These are phyloP conservation scores for Fraxinus nigra DNA, from an alignment of 305 asterid species.

Conservation along the genomic window DNA sequence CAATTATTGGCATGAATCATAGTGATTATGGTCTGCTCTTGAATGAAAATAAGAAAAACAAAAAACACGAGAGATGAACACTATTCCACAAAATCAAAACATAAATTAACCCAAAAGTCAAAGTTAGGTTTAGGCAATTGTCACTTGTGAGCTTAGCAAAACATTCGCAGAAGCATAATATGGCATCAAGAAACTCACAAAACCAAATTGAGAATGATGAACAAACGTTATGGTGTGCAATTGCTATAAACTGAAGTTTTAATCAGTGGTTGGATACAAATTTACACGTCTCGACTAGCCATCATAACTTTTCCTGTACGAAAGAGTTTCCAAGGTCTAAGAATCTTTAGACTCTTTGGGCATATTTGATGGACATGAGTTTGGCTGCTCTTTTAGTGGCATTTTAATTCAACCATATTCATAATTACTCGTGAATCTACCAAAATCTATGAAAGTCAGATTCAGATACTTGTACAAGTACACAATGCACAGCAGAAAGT, in stretches of 20 bases:
- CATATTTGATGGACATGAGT: constrained; percentile 2
- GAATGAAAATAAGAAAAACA: not conserved
- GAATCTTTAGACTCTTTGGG: not conserved
- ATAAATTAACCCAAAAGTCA: too few species aligned
- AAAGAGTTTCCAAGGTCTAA: not conserved
- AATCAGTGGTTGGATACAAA: not conserved
- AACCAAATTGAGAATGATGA: not conserved
- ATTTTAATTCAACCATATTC: constrained; percentile 4
- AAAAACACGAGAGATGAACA: not conserved
- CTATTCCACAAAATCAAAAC: not conserved
- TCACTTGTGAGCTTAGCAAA: too few species aligned
- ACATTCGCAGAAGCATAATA: not conserved
- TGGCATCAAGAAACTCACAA: not conserved
- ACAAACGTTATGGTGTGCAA: not conserved
- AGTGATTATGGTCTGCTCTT: not conserved
- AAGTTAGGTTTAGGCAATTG: too few species aligned
- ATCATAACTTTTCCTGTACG: not conserved
- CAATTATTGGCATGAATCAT: not conserved
- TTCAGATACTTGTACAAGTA: constrained; percentile 1
- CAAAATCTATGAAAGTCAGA: not conserved
- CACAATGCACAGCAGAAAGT: not conserved
- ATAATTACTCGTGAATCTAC: constrained; percentile 11
- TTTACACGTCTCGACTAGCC: not conserved
- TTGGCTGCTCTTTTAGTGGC: constrained; percentile 9
- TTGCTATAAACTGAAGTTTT: not conserved